Evolutionary conservation across 768 basidiomycete species (phyloP).

Genomic region (Mycena pura): DNA sequence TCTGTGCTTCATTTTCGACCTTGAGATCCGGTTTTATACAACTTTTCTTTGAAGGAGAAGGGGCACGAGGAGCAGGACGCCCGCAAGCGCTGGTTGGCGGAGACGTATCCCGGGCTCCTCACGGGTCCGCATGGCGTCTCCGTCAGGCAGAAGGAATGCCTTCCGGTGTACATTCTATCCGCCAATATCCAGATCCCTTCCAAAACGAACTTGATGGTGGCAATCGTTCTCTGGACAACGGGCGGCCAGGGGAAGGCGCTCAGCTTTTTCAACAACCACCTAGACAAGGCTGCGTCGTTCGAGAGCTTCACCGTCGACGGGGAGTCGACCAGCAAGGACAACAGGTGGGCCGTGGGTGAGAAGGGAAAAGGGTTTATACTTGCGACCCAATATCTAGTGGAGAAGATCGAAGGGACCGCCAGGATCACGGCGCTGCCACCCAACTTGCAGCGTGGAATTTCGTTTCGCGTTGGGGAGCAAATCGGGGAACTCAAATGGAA

Average conservation of each 20-base stretch:
- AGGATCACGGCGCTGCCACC: too few species aligned
- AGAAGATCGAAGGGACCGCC: neutral
- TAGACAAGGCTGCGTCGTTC: slow-evolving; percentile 1
- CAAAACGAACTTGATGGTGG: neutral
- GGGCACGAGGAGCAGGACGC: neutral
- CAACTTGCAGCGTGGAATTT: neutral
- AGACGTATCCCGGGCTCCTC: slow-evolving; percentile 4
- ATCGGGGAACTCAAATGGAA: slow-evolving; percentile 14
- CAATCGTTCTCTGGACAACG: slow-evolving; percentile 1
- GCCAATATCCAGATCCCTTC: neutral
- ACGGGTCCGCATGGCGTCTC: slow-evolving; percentile 13
- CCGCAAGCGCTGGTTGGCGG: neutral
- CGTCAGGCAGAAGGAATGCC: neutral
- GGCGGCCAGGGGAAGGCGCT: neutral
- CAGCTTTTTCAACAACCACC: slow-evolving; percentile 14
- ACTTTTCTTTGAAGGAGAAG: neutral
- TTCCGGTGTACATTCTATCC: slow-evolving; percentile 9
- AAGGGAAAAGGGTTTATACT: slow-evolving; percentile 17
- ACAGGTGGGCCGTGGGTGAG: slow-evolving; percentile 9
- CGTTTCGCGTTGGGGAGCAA: slow-evolving; percentile 16
- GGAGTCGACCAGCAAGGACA: slow-evolving; percentile 6
- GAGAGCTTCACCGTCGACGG: slow-evolving; percentile 9
- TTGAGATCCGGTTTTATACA: neutral
- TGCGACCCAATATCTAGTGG: slow-evolving; percentile 5
- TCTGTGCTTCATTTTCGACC: neutral